Evolutionary conservation across 2,329 filamentous ascomycete genomes (phyloP).

Genomic region (Alternaria brassicicola): DNA sequence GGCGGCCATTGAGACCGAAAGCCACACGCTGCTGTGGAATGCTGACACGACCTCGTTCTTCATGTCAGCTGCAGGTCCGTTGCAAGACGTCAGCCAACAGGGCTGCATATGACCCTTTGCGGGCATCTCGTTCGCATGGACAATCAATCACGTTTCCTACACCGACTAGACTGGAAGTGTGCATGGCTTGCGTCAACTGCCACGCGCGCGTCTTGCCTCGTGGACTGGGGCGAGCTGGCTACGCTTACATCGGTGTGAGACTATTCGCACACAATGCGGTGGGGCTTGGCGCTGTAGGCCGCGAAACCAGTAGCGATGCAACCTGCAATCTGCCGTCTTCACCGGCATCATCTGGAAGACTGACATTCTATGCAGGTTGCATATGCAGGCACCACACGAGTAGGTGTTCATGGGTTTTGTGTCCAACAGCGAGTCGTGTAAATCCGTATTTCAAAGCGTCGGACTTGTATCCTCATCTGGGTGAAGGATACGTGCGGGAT

Average conservation of each 20-base stretch:
- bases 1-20: conserved; percentile 8
- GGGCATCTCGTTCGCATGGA: conserved; percentile 26
- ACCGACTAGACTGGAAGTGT: neutral
- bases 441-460: neutral
- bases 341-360: neutral
- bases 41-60: conserved; percentile 16
- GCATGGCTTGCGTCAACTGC: conserved; percentile 7
- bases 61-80: conserved; percentile 38
- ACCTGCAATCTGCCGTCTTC: neutral
- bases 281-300: neutral
- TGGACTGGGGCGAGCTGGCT: conserved; percentile 4
- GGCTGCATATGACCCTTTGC: neutral
- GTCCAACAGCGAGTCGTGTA: neutral
- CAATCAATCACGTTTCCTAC: conserved; percentile 25
- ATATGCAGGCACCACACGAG: conserved; percentile 14
- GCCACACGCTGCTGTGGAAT: conserved; percentile 14
- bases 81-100: conserved; percentile 16
- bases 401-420: neutral
- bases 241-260: conserved; percentile 12
- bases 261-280: conserved; percentile 2
- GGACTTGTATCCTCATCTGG: neutral
- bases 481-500: conserved; percentile 1
- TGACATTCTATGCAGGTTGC: neutral
- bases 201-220: conserved; percentile 5
- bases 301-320: neutral